Evolutionary conservation across 2,329 filamentous ascomycete genomes (phyloP).

Genomic region (Rutstroemia sydowiana): DNA sequence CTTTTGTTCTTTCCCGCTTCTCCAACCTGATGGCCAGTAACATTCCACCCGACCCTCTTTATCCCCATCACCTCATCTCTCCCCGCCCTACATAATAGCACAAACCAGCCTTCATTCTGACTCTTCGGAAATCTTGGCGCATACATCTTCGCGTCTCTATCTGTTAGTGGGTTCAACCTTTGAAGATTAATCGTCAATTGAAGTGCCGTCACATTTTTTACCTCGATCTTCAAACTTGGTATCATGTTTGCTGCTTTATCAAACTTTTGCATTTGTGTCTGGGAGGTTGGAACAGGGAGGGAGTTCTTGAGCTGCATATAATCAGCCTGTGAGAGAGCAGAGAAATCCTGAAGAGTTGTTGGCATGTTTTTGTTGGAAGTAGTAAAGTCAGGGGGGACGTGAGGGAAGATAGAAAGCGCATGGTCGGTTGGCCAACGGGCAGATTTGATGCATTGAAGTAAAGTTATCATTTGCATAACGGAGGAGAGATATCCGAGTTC

Average conservation of each 20-base stretch:
- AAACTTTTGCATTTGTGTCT: slow-evolving; percentile 30
- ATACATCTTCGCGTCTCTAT: slow-evolving; percentile 67
- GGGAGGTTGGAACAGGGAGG: slow-evolving; percentile 41
- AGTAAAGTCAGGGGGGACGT: slow-evolving; percentile 42
- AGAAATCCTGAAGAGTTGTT: slow-evolving; percentile 28
- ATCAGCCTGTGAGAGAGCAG: slow-evolving; percentile 21
- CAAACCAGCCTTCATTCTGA: slow-evolving; percentile 90
- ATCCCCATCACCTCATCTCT: slow-evolving; percentile 76
- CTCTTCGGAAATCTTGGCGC: slow-evolving; percentile 89
- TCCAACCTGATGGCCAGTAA: slow-evolving; percentile 72
- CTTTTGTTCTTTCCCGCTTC: slow-evolving; percentile 50
- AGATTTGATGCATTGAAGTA: slow-evolving; percentile 88
- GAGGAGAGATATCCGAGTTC: slow-evolving; percentile 79
- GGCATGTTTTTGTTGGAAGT: slow-evolving; percentile 25
- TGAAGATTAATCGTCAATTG: slow-evolving; percentile 57
- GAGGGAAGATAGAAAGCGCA: slow-evolving; percentile 71
- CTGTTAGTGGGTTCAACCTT: slow-evolving; percentile 58
- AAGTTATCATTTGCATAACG: slow-evolving; percentile 70
- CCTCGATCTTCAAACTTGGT: slow-evolving; percentile 59
- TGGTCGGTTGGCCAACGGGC: slow-evolving; percentile 85
- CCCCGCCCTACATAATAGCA: slow-evolving; percentile 60
- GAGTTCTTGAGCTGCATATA: slow-evolving; percentile 42
- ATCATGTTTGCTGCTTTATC: slow-evolving; percentile 56
- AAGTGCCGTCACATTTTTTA: slow-evolving; percentile 53
- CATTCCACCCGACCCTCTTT: slow-evolving; percentile 73